These are phyloP conservation scores for Candida tropicalis DNA, from an alignment of 1,139 yeast genomes.

Conservation along the genomic window DNA sequence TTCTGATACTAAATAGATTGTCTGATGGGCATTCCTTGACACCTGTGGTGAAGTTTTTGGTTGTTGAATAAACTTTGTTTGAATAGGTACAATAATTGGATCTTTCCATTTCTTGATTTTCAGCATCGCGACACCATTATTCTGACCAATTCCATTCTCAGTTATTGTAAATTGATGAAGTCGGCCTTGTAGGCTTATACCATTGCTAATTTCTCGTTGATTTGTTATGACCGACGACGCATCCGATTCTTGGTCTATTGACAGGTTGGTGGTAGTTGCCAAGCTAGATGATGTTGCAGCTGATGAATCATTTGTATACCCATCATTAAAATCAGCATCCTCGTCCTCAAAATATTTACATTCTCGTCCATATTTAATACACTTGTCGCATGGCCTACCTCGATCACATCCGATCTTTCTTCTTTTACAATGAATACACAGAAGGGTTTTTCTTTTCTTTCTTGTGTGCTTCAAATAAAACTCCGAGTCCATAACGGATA, in stretches of 20 bases:
- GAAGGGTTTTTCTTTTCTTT: neutral
- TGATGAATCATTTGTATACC: neutral
- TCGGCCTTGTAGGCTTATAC: neutral
- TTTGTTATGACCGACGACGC: neutral
- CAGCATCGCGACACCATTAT: neutral
- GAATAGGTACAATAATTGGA: neutral
- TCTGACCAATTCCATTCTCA: neutral
- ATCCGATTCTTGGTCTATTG: neutral
- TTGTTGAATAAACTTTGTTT: neutral
- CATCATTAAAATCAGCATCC: neutral
- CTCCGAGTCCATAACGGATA: too few relatives aligned
- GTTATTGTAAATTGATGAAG: neutral
- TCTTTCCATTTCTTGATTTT: neutral
- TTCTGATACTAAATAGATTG: neutral
- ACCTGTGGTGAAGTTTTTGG: neutral
- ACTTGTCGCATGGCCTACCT: slow-evolving; percentile 32
- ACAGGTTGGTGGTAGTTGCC: neutral
- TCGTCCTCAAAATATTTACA: slow-evolving; percentile 26
- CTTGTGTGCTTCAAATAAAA: neutral
- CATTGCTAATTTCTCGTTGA: neutral
- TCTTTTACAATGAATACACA: slow-evolving; percentile 40
- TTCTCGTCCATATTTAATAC: slow-evolving; percentile 26
- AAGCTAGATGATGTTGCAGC: too few relatives aligned
- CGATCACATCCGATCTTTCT: slow-evolving; percentile 41
- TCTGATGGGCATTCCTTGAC: neutral